Conservation (phyloP, 495 filamentous ascomycete genomes). For the Parathielavia appendiculata region DNA sequence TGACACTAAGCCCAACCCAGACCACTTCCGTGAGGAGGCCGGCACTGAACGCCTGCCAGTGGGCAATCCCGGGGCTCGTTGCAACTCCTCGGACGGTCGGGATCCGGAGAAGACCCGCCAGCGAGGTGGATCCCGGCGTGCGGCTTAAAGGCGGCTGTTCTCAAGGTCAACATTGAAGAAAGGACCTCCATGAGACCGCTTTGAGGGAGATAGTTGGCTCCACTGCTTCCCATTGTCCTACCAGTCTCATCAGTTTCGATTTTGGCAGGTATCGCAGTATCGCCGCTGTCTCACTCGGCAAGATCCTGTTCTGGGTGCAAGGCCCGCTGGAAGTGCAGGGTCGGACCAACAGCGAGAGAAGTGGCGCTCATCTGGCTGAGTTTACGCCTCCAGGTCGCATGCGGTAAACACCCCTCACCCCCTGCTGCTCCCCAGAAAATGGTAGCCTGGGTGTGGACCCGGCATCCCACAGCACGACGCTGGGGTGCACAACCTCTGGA, state of each 20-base stretch:
- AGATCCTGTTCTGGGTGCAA: constrained; percentile 18
- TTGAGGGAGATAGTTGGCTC: neutral
- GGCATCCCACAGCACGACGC: constrained; percentile 5
- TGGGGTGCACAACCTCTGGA: constrained; percentile 1
- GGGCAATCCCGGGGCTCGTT: neutral
- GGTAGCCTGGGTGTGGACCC: constrained; percentile 5
- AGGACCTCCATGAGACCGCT: too few relatives aligned
- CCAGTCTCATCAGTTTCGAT: neutral
- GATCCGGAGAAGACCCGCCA: neutral
- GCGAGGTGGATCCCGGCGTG: neutral
- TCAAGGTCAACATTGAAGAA: neutral
- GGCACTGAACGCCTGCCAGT: neutral
- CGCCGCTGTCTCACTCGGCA: neutral
- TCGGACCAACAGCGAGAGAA: constrained; percentile 9
- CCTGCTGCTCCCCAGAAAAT: constrained; percentile 8
- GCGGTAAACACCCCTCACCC: neutral
- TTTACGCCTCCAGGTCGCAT: constrained; percentile 1
- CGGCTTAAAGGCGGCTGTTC: neutral
- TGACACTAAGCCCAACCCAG: constrained; percentile 3
- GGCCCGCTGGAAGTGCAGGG: constrained; percentile 18
- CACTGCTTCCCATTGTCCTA: neutral
- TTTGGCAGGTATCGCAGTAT: neutral
- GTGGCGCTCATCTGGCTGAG: neutral
- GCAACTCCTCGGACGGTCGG: constrained; percentile 1
- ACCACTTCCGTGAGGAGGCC: constrained; percentile 2